These are phyloP conservation scores for Coemansia sp. DNA, from an alignment of 192 early-diverging fungal genomes.

Conservation along the genomic window DNA sequence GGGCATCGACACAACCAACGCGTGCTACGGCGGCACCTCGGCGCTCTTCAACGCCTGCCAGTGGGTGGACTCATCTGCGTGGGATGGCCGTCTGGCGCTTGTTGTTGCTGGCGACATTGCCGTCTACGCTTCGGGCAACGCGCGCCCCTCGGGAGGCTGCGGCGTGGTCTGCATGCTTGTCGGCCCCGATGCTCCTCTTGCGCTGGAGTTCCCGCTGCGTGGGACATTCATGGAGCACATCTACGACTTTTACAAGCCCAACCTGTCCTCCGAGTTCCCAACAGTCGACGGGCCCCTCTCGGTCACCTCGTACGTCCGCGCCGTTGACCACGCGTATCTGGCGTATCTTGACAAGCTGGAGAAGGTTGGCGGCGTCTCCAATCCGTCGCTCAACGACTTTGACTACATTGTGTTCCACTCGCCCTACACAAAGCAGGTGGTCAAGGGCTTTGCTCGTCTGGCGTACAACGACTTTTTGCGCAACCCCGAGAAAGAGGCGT, in stretches of 20 bases:
- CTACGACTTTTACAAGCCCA: constrained; percentile 99
- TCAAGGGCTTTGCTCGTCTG: constrained; percentile 91
- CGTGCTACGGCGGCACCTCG: constrained; percentile 98
- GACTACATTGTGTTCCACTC: constrained; percentile 95
- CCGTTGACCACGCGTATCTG: constrained; percentile 86
- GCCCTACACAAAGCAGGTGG: constrained; percentile 97
- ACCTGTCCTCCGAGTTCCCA: constrained; percentile 96
- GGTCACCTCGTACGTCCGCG: constrained; percentile 88
- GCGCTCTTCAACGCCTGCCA: constrained; percentile 97
- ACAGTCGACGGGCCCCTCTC: constrained; percentile 95
- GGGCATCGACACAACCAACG: constrained; percentile 98
- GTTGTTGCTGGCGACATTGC: constrained; percentile 96
- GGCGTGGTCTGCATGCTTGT: constrained; percentile 91
- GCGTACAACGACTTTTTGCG: constrained; percentile 91
- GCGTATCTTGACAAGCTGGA: constrained; percentile 79
- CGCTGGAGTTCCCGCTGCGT: constrained; percentile 87
- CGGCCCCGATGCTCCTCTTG: constrained; percentile 90
- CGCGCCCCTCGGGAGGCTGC: constrained; percentile 92
- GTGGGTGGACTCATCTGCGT: constrained; percentile 93
- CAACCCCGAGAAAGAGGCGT: constrained; percentile 66
- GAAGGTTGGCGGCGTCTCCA: constrained; percentile 25
- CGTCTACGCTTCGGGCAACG: constrained; percentile 88
- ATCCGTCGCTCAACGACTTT: constrained; percentile 55
- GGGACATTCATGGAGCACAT: constrained; percentile 95
- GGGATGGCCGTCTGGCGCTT: constrained; percentile 91